phyloP scores from a whole-genome alignment of 208 protist genomes.

The Acanthamoeba castellanii region DNA sequence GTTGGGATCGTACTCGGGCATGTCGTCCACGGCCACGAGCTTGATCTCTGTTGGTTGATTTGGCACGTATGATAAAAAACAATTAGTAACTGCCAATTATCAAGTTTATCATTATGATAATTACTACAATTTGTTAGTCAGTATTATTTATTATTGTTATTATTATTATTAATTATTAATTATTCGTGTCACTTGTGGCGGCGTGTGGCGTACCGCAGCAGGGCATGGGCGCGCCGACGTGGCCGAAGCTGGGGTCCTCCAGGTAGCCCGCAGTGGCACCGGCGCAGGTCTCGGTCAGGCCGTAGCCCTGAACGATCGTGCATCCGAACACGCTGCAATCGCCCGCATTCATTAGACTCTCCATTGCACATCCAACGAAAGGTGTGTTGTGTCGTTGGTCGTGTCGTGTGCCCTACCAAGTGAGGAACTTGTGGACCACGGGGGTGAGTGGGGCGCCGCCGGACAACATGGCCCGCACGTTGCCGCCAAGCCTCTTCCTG shows the following conservation, averaged over 20 bases:
- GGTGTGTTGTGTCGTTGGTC: neutral
- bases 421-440: constrained; percentile 88
- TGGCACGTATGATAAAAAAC: too few species aligned
- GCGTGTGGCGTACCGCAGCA: neutral
- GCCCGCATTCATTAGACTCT: neutral
- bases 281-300: constrained; percentile 85
- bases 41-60: constrained; percentile 89
- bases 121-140: too few species aligned
- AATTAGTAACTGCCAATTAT: too few species aligned
- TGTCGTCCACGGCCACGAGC: constrained; percentile 91
- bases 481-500: constrained; percentile 85
- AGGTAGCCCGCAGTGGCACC: constrained; percentile 47
- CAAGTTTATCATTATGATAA: neutral
- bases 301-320: constrained; percentile 91
- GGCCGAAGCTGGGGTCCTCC: constrained; percentile 27
- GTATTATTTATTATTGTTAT: neutral
- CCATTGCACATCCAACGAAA: neutral
- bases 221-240: constrained; percentile 51
- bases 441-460: constrained; percentile 90
- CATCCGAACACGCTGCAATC: constrained; percentile 37
- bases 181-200: neutral
- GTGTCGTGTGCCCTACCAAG: constrained; percentile 9
- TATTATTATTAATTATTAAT: neutral
- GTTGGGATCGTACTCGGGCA: constrained; percentile 77
- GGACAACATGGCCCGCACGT: constrained; percentile 89